These are phyloP conservation scores for Neopestalotiopsis sp. DNA, from an alignment of 2,329 filamentous ascomycete species.

Conservation along the genomic window DNA sequence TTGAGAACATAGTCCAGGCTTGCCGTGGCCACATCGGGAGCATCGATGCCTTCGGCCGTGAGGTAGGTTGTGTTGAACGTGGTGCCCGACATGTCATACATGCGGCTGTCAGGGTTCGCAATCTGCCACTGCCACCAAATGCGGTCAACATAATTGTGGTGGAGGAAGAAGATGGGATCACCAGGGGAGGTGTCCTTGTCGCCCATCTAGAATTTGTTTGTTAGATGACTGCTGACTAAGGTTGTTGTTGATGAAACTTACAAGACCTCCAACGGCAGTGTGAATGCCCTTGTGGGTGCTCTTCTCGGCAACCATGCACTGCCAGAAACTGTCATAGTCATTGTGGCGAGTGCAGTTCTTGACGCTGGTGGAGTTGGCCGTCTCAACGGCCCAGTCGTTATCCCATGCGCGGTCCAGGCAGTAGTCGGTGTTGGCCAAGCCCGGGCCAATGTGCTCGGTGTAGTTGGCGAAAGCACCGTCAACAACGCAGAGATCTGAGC, in stretches of 20 bases:
- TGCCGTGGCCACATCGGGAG: background rate
- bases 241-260: background rate
- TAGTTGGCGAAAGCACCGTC: conserved; percentile 42
- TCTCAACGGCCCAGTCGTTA: conserved; percentile 1
- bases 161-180: conserved; percentile 33
- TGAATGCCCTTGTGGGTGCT: conserved; percentile 13
- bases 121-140: conserved; percentile 34
- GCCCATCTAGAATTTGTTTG: background rate
- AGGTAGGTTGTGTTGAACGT: conserved; percentile 11
- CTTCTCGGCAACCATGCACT: background rate
- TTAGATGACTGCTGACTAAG: background rate
- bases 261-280: conserved; percentile 8
- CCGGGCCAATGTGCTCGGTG: conserved; percentile 35
- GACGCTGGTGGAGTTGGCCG: background rate
- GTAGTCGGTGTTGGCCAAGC: conserved; percentile 26
- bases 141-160: conserved; percentile 32
- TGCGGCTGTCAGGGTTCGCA: conserved; percentile 24
- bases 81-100: conserved; percentile 23
- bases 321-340: conserved; percentile 6
- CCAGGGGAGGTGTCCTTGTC: conserved; percentile 10
- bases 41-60: background rate
- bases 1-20: conserved; percentile 8
- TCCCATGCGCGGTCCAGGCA: conserved; percentile 29
- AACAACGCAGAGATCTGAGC: conserved; percentile 33
- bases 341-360: conserved; percentile 5